Base-by-base conservation (phyloP, 1,139 yeast genomes). In the Keqinozyma sinolaborantium region DNA sequence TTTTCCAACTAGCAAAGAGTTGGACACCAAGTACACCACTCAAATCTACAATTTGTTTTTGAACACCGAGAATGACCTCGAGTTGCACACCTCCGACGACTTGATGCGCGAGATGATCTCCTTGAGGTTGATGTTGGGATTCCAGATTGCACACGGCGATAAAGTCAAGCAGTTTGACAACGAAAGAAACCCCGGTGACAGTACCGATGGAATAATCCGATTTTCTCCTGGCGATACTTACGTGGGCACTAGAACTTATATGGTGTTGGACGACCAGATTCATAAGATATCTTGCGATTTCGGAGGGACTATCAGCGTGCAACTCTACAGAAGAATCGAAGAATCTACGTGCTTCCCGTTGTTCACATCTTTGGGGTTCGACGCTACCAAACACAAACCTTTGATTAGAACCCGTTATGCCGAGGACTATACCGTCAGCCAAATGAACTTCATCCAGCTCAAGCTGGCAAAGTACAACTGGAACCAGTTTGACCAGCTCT, bases 41-140 rank as follows among this genome's bases (percentile, higher is more conserved):
- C 83, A 77, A 41, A 66, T 77, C 12, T 85, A 85, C 49, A 83
- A 78, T 26, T 76, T 84, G 3, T 64, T 78, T 7, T 53, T 81
- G 23, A 79, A 74, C 38, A 67, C 67, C 26, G 83, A 76, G 16
- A 73, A 70, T 35, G 64, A 66, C 26, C 56, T 70, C 35, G 78
- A 71, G 28, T 61, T 73, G 30, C 67, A 70, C 46, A 72, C 79
- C 0, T 68, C 79, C 14, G 72, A 71, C 19, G 85, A 79, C 29
- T 60, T 92, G 27, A 67, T 94, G 71, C 75, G 87, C 34, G 95
- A 87, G 48, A 86, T 92, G 95, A 79, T 94, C 9, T 84, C 88
- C 30, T 63, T 86, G 41, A 65, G 99, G 38, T 64, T 94, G 15
- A 70, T 86, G 32, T 67, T 87, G 38, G 98, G 99, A 0, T 94